A percentile compares a stretch with the other conserved stretches of the same genome.
phyloP scores from a whole-genome alignment of 192 early-diverging fungal genomes.

The Umbelopsis ramanniana region DNA sequence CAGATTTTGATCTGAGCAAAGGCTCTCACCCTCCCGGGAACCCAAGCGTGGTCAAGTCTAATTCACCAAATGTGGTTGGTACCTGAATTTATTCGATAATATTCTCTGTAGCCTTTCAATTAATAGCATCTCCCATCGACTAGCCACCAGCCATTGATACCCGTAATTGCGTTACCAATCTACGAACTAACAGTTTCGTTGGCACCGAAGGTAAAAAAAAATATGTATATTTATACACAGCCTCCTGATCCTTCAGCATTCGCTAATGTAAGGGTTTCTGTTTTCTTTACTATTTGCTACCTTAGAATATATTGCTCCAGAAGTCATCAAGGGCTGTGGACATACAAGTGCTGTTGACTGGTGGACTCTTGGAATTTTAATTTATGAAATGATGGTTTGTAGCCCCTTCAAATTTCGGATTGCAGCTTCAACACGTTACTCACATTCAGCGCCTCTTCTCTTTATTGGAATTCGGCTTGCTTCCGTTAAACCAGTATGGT shows the following conservation, averaged over 20 bases:
- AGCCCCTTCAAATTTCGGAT: background rate
- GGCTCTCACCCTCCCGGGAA: conserved; percentile 84
- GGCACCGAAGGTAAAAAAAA: conserved; percentile 81
- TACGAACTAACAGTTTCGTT: conserved; percentile 97
- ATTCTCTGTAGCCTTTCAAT: background rate
- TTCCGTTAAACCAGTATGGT: conserved; percentile 60
- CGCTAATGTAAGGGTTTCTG: no score
- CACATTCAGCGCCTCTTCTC: no score
- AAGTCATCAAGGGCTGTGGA: conserved; percentile 94
- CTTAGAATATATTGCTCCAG: conserved; percentile 97
- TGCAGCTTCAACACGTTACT: background rate
- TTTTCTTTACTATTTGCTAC: no score
- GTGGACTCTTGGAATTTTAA: conserved; percentile 98
- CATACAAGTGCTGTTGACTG: conserved; percentile 97
- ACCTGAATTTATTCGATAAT: background rate
- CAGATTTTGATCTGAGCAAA: conserved; percentile 98
- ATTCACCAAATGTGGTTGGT: conserved; percentile 59
- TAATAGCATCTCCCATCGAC: conserved; percentile 12
- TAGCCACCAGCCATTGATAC: conserved; percentile 83
- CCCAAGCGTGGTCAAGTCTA: conserved; percentile 66
- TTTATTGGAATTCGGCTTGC: no score
- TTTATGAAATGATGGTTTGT: conserved; percentile 94
- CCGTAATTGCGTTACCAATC: conserved; percentile 80
- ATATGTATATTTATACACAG: no score
- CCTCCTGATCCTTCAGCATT: no score